These are phyloP conservation scores for Pistacia integerrima DNA, from an alignment of 345 rosid species.

Conservation along the genomic window DNA sequence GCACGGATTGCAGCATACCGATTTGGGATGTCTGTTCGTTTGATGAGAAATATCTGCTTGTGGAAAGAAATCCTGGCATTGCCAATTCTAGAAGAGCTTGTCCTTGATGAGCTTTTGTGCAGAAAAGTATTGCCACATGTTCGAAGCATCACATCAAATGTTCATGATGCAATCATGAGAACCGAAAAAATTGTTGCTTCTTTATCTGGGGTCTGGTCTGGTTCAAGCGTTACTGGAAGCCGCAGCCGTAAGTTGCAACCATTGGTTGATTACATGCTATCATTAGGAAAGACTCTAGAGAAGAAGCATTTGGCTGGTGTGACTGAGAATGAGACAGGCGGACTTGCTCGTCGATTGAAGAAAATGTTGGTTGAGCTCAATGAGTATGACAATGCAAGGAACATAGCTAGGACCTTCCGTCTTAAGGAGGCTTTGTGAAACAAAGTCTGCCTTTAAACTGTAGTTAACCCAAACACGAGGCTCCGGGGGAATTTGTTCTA, in stretches of 20 bases:
- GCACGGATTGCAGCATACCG: constrained; percentile 81
- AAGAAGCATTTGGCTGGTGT: constrained; percentile 56
- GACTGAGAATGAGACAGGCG: constrained; percentile 54
- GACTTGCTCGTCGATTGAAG: constrained; percentile 83
- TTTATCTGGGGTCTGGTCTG: constrained; percentile 81
- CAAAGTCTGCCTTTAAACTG: background rate
- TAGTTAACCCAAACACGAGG: background rate
- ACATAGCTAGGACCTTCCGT: constrained; percentile 61
- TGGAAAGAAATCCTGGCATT: constrained; percentile 89
- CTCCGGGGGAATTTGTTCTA: background rate
- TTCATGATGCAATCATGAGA: constrained; percentile 84
- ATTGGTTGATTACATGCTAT: constrained; percentile 68
- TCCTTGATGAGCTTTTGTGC: constrained; percentile 75
- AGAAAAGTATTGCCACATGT: constrained; percentile 85
- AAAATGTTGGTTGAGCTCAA: constrained; percentile 83
- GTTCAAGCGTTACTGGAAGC: constrained; percentile 54
- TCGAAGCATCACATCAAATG: constrained; percentile 67
- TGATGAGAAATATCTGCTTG: constrained; percentile 85
- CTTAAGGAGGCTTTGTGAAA: constrained; percentile 81
- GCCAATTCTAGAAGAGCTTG: constrained; percentile 81
- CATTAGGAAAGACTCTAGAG: constrained; percentile 55
- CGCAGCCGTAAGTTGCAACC: constrained; percentile 79
- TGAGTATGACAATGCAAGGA: constrained; percentile 82
- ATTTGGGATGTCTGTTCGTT: constrained; percentile 83
- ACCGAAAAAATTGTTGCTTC: constrained; percentile 80